Evolutionary conservation across 305 asterid genomes (phyloP).

Genomic region (Ilex paraguariensis): DNA sequence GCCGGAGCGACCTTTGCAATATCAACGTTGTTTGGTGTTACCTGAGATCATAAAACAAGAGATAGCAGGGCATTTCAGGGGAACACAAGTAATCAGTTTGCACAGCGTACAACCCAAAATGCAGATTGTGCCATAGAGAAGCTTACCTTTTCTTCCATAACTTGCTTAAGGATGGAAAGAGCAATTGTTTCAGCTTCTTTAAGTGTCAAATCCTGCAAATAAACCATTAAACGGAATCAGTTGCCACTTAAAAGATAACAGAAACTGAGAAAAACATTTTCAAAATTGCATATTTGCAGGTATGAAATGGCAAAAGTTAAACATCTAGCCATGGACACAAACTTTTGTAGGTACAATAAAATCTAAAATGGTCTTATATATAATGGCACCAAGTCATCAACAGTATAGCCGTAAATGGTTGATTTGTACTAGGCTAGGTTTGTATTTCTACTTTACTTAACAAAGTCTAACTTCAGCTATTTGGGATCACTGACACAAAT

Average conservation of each 20-base stretch:
- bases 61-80: not conserved
- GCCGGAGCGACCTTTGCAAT: conserved; percentile 82
- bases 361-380: not conserved
- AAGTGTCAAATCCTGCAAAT: conserved; percentile 64
- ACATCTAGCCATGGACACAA: too few species aligned
- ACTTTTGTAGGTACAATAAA: too few species aligned
- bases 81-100: not conserved
- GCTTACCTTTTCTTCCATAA: conserved; percentile 93
- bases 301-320: too few species aligned
- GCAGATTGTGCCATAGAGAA: not conserved
- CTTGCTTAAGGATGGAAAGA: conserved; percentile 86
- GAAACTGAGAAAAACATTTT: not conserved
- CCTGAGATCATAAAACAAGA: conserved; percentile 31
- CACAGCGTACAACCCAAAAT: not conserved
- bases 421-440: too few species aligned
- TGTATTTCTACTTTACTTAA: too few species aligned
- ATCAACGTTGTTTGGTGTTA: conserved; percentile 84
- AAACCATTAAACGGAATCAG: not conserved
- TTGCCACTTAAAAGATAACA: not conserved
- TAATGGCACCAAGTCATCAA: too few species aligned
- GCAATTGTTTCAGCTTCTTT: conserved; percentile 91
- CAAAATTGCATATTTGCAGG: too few species aligned
- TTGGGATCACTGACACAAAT: too few species aligned
- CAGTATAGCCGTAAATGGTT: too few species aligned
- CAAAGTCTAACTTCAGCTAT: too few species aligned